Evolutionary conservation across 768 basidiomycete genomes (phyloP), one percentile per base, ranked within the genome.

Genomic region (Tylopilus cervinicoccineus): DNA sequence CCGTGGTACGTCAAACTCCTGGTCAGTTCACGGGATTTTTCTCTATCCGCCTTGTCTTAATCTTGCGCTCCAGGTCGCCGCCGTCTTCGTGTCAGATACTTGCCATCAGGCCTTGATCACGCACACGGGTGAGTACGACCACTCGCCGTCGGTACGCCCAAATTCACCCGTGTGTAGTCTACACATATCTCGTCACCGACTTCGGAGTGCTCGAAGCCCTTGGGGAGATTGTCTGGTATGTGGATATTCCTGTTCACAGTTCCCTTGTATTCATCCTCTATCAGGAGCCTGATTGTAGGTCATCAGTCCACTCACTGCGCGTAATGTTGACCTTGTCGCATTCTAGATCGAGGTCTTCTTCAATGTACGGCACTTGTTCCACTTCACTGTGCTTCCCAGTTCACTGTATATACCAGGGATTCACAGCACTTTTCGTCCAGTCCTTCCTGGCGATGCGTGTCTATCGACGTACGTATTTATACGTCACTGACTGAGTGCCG

Each of bases 371-470:
- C 16, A 13, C n/a, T 23, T 27, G 2, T 28, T 38, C 23, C 1
- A 0, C 8, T 33, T 10, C 13, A 1, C 7, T 17, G 1, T 17
- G 13, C 12, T 23, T 20, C n/a, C 6, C 16, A 4, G 7, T 42
- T 60, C 27, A 63, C 28, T 32, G 17, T 22, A 27, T 12, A 3
- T 16, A 9, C 9, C n/a, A 64, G 63, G 64, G 75, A 22, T 61
- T 81, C 29, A 81, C 79, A 4, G 79, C 74, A 3, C 67, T 72
- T n/a, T 63, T 80, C 28, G 81, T 82, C 1, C 81, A 83, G 66
- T 72, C 77, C 14, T 83, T 82, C 64, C 70, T 81, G 47, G 65
- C 75, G 0, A 68, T 74, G 56, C 76, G 80, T 0, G 72, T 83
- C 1, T 81, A 77, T 70, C 70, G 69, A 40, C 59, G 77, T 78